Percentiles rank a stretch among this genome's conserved stretches.
These are phyloP conservation scores for Hirschfeldia incana DNA, from an alignment of 345 rosid genomes.

Conservation along the genomic window DNA sequence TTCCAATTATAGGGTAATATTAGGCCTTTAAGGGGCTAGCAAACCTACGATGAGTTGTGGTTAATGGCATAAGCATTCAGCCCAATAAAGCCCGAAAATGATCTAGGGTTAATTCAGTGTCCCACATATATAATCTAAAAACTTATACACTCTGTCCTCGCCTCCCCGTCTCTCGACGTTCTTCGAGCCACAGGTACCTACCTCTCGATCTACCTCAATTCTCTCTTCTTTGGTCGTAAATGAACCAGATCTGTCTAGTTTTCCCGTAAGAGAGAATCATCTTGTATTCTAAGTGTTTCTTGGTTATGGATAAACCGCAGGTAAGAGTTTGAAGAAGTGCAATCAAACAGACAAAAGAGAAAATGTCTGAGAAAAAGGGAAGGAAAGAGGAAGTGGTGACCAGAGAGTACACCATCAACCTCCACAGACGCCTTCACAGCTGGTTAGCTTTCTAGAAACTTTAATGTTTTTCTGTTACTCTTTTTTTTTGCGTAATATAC, in stretches of 20 bases:
- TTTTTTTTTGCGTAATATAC: no score
- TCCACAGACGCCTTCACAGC: constrained; percentile 69
- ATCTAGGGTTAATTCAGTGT: constrained; percentile 31
- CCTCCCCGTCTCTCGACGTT: constrained; percentile 32
- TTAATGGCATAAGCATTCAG: neutral
- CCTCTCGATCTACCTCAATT: neutral
- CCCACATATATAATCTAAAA: constrained; percentile 19
- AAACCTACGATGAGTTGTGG: neutral
- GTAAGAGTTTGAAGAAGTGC: constrained; percentile 25
- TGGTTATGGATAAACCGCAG: neutral
- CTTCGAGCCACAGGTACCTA: constrained; percentile 29
- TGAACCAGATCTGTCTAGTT: constrained; percentile 7
- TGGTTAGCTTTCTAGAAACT: constrained; percentile 40
- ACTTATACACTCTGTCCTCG: neutral
- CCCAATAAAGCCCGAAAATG: constrained; percentile 16
- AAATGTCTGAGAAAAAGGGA: constrained; percentile 60
- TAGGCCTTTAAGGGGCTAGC: neutral
- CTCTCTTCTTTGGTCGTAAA: neutral
- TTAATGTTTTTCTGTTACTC: neutral
- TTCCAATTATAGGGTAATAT: neutral
- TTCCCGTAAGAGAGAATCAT: neutral
- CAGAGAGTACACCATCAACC: constrained; percentile 69
- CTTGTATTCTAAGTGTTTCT: neutral
- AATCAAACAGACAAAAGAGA: constrained; percentile 10
- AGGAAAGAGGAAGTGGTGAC: constrained; percentile 70